Evolutionary conservation across 2,329 filamentous ascomycete genomes (phyloP).

Genomic region (Aureobasidium sp.): DNA sequence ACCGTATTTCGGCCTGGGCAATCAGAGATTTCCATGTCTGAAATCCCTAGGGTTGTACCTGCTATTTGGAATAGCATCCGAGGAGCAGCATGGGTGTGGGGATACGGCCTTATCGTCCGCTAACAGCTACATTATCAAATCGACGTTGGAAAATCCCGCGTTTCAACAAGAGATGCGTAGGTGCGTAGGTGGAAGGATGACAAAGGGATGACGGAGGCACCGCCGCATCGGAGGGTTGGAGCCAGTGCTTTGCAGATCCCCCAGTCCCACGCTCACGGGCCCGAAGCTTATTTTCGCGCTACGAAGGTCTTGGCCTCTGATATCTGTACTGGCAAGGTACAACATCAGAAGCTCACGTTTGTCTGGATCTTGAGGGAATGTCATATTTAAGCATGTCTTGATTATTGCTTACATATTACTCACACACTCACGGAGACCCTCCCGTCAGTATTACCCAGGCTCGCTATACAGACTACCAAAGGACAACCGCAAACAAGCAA

Average conservation of each 20-base stretch:
- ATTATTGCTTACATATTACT: not conserved
- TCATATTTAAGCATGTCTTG: not conserved
- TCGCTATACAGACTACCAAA: not conserved
- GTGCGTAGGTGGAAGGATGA: not conserved
- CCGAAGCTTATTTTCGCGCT: not conserved
- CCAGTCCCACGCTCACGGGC: not conserved
- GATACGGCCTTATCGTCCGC: not conserved
- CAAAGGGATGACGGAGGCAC: not conserved
- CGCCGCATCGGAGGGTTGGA: not conserved
- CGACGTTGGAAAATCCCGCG: not conserved
- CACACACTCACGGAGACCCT: no score
- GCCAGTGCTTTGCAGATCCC: not conserved
- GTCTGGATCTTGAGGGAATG: not conserved
- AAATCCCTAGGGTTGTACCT: not conserved
- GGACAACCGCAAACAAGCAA: not conserved
- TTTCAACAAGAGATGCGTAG: not conserved
- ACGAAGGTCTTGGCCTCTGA: not conserved
- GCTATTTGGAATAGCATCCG: not conserved
- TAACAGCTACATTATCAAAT: not conserved
- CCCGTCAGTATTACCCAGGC: no score
- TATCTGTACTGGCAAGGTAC: not conserved
- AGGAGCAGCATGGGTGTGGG: not conserved
- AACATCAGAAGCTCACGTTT: not conserved
- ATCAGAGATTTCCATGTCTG: not conserved
- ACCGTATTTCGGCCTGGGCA: not conserved